Base-by-base conservation (phyloP, 176 grass and related monocot species). In the Rhynchospora pubera region DNA sequence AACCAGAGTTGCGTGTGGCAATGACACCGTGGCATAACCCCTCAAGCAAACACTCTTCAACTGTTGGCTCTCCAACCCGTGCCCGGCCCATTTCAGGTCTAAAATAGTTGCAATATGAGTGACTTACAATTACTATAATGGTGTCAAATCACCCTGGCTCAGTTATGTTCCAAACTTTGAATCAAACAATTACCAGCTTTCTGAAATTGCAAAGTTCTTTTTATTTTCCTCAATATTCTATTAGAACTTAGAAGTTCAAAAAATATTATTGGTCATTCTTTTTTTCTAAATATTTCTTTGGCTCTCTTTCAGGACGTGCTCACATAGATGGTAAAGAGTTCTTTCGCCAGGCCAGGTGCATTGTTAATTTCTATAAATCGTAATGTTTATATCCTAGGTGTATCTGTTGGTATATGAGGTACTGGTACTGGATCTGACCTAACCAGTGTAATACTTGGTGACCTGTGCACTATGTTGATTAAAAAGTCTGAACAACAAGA, bases 281-380 rank as follows among this genome's bases (percentile, higher is more conserved):
- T 9, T 14, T 52, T 51, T 24, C 34, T 4, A 51, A 15, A 52
- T 39, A 13, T 48, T 83, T 65, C 26, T 81, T 34, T 73, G 72
- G 22, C 15, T 4, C 34, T 14, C 85, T 94, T 95, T 87, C 80
- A 99, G 97, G 91, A 85, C 84, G 84, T 7, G 88, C 96, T 84
- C 91, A 88, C 16, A 84, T 99, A 53, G 97, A 93, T 87, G 97
- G 97, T 45, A 99, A 99, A 73, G 97, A 96, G 86, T 99, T 99
- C 78, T 99, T 99, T 82, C 89, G 91, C 18, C 93, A 93, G 82
- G 97, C 93, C 78, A 93, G 97, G 97, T 89, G 9, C 65, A 87
- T 88, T 88, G 34, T 67, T 56, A 4, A 60, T 81, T 79, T 34
- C 7, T 22, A 21, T 26, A 30, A 65, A 82, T 51, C 51, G 5